Base-by-base conservation (phyloP, 2,329 filamentous ascomycete genomes). In the Thielaviopsis populi region DNA sequence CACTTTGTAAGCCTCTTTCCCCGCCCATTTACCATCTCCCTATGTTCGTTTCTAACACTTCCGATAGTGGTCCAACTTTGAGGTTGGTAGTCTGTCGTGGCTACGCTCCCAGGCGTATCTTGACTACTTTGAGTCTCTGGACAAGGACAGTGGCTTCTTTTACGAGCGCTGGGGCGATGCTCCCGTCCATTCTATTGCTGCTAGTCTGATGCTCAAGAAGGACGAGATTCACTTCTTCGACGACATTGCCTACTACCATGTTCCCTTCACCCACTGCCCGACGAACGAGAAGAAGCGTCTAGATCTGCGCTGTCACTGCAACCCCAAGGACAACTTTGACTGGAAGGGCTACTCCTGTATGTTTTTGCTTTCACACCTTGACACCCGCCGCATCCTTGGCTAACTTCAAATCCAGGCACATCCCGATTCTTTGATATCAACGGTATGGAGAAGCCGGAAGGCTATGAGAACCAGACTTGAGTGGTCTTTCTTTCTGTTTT, bases 101-200 rank as follows among this genome's bases (percentile, higher is more conserved):
- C 83, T 99, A 63, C 87, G 94, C 68, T 94, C 89, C 68, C 79
- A 91, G 73, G 82, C 88, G 24, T 99, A 99, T 76, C 77, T 86
- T 54, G 92, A 97, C 75, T 99, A 85, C 78, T 99, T 99, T 71
- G 83, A 91, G 61, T 82, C 84, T 5, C 83, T 99, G 37, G 94
- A 99, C 75, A 78, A 83, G 69, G 91, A 95, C 62, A 94, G 94
- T 68, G 94, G 94, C 67, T 99, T 99, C 82, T 97, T 96, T 80
- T 97, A 97, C 74, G 94, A 99, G 76, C 87, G 92, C 70, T 99
- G 92, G 92, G 92, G 92, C 66, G 92, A 99, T 75, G 94, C 94
- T 5, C 94, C 94, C 0, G 90, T 99, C 5, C 94, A 99, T 77
- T 96, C 92, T n/a, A 96, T 99, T 69, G 94, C 89, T 15, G 94